These are phyloP conservation scores for Blastomyces silverae DNA, from an alignment of 2,329 filamentous ascomycete species.

Conservation along the genomic window DNA sequence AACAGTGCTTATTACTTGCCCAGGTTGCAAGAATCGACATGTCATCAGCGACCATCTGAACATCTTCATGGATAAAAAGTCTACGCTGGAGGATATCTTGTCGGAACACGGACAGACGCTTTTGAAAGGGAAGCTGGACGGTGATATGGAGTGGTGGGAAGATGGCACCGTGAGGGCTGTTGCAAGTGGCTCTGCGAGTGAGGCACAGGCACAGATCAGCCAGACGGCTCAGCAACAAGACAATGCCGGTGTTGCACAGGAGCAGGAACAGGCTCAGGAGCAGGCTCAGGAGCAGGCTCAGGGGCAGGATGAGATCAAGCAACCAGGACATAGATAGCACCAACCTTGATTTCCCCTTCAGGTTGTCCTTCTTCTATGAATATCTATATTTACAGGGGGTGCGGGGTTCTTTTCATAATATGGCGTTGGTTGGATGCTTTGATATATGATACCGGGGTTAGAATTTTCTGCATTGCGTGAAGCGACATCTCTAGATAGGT, in stretches of 20 bases:
- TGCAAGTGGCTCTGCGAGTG: neutral
- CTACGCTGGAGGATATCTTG: slow-evolving; percentile 41
- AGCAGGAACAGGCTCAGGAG: neutral
- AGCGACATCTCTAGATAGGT: neutral
- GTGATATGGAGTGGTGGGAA: slow-evolving; percentile 90
- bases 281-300: neutral
- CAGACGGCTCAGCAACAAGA: slow-evolving; percentile 3
- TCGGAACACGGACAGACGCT: slow-evolving; percentile 57
- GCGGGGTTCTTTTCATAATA: neutral
- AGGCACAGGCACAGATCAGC: neutral
- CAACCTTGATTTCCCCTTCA: neutral
- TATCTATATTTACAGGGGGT: neutral
- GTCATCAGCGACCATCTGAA: slow-evolving; percentile 85
- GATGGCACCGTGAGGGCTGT: slow-evolving; percentile 43
- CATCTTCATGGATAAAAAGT: slow-evolving; percentile 44
- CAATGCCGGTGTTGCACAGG: neutral
- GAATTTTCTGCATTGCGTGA: neutral
- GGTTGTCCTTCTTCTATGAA: neutral
- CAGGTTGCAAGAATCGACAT: slow-evolving; percentile 77
- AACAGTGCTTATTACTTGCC: slow-evolving; percentile 82
- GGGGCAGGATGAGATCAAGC: neutral
- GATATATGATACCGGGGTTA: neutral
- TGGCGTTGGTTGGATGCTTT: slow-evolving; percentile 7
- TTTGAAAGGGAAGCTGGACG: slow-evolving; percentile 68
- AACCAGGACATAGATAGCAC: neutral